These are phyloP conservation scores for Wickerhamiella azyma DNA, from an alignment of 805 yeast genomes.

Conservation along the genomic window DNA sequence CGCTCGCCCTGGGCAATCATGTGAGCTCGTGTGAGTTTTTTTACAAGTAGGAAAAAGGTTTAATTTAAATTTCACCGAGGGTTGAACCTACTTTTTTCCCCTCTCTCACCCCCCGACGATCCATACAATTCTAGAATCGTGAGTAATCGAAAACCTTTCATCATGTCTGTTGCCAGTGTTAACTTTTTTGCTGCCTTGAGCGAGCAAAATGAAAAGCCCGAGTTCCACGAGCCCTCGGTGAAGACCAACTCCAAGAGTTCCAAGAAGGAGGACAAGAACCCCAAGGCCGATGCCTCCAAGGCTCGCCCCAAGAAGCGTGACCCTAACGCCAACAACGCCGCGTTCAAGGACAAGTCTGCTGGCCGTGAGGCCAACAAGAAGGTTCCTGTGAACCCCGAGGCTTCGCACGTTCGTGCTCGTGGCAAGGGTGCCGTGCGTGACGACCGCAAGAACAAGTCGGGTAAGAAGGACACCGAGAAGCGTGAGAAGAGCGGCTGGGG, in stretches of 20 bases:
- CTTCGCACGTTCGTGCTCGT: slow-evolving; percentile 39
- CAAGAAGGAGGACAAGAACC: slow-evolving; percentile 38
- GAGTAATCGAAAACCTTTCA: neutral
- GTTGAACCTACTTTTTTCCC: neutral
- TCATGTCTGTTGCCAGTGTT: slow-evolving; percentile 16
- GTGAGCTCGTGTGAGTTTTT: too few relatives aligned
- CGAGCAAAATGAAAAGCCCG: slow-evolving; percentile 40
- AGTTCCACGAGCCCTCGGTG: slow-evolving; percentile 31
- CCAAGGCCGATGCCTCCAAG: slow-evolving; percentile 51
- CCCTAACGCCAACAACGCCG: slow-evolving; percentile 80
- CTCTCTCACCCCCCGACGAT: too few relatives aligned
- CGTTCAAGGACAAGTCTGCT: slow-evolving; percentile 55
- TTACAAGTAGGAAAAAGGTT: too few relatives aligned
- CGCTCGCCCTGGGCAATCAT: too few relatives aligned
- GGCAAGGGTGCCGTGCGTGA: slow-evolving; percentile 32
- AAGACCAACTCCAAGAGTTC: slow-evolving; percentile 73
- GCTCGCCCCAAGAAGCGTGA: slow-evolving; percentile 35
- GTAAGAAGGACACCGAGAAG: slow-evolving; percentile 75
- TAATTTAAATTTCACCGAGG: too few relatives aligned
- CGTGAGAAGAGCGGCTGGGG: slow-evolving; percentile 83
- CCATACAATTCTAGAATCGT: neutral
- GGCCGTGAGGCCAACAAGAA: slow-evolving; percentile 49
- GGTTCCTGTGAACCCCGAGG: slow-evolving; percentile 37
- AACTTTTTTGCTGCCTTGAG: slow-evolving; percentile 19
- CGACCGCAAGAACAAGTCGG: slow-evolving; percentile 82